These are phyloP conservation scores for Sclerotinia trifoliorum DNA, from an alignment of 2,329 filamentous ascomycete genomes.

Conservation along the genomic window DNA sequence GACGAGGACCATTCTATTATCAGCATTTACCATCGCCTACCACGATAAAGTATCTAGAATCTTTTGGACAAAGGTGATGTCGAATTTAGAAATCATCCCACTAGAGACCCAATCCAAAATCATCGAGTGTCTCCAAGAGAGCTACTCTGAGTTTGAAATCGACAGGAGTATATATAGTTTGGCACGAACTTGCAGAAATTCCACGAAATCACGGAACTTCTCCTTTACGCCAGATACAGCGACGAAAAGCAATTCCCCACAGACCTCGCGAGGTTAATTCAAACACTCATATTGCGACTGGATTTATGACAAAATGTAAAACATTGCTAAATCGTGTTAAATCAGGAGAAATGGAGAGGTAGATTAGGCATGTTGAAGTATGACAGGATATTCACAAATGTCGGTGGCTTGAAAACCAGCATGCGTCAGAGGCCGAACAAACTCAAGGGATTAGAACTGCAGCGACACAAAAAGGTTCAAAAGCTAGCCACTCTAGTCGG, in stretches of 20 bases:
- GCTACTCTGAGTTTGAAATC: neutral
- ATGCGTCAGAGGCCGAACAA: neutral
- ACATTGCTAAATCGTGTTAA: neutral
- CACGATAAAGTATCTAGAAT: no score
- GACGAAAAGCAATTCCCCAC: neutral
- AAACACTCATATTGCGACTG: neutral
- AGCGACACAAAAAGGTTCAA: neutral
- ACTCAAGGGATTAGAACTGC: no score
- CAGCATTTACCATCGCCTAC: no score
- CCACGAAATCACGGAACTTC: neutral
- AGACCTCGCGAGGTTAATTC: neutral
- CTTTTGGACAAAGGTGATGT: no score
- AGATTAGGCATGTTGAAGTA: neutral
- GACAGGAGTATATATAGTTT: neutral
- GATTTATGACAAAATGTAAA: neutral
- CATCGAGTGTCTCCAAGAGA: neutral
- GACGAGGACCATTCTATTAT: no score
- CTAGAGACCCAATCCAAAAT: neutral
- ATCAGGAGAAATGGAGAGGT: neutral
- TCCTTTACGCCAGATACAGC: neutral
- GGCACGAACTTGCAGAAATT: neutral
- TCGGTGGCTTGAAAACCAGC: neutral
- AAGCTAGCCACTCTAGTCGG: neutral
- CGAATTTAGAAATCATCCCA: no score
- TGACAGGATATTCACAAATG: neutral